Conservation (phyloP, 345 rosid genomes). For the Eucalyptus cloeziana region DNA sequence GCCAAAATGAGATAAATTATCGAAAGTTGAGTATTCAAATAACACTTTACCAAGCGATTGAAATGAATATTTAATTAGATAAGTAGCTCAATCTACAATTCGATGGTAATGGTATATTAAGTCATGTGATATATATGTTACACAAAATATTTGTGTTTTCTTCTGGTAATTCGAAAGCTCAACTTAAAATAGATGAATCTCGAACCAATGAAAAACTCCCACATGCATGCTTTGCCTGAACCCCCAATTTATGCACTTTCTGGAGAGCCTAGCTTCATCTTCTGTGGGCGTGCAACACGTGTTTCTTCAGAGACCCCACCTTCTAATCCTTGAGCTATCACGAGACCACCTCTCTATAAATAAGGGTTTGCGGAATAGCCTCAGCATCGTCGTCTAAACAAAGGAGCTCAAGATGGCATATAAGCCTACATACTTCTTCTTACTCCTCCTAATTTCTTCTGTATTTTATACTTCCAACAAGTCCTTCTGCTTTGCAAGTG, state of each 20-base stretch:
- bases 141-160: not conserved
- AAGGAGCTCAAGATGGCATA: not conserved
- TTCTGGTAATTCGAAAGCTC: not conserved
- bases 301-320: not conserved
- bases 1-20: not conserved
- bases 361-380: not conserved
- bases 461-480: not conserved
- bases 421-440: not conserved
- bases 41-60: not conserved
- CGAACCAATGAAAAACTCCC: no score
- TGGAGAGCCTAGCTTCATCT: not conserved
- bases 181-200: not conserved
- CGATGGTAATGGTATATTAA: not conserved
- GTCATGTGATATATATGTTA: not conserved
- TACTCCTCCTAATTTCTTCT: not conserved
- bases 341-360: not conserved
- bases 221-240: not conserved
- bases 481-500: conserved; percentile 16
- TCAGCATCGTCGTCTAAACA: not conserved
- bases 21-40: not conserved
- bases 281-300: not conserved
- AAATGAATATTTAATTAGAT: not conserved
- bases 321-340: not conserved
- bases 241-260: not conserved
- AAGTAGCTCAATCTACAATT: not conserved